phyloP scores from a whole-genome alignment of 805 yeast species.

The Candida sithepensis region DNA sequence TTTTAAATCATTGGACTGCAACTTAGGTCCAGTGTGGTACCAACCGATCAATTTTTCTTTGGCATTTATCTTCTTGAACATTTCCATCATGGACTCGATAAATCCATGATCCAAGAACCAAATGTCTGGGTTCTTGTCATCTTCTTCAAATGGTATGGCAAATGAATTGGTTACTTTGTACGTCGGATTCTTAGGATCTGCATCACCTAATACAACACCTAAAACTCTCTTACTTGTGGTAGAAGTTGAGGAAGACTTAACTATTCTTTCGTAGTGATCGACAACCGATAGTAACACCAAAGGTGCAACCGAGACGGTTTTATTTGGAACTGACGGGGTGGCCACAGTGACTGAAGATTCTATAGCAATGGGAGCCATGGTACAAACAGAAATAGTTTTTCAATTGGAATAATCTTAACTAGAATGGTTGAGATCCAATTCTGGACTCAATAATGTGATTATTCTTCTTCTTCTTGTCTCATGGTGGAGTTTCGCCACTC shows the following conservation, averaged over 20 bases:
- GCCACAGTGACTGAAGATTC: neutral
- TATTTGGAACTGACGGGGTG: slow-evolving; percentile 9
- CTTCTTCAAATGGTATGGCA: slow-evolving; percentile 98
- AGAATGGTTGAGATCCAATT: too few species aligned
- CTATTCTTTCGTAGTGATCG: slow-evolving; percentile 89
- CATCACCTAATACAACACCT: slow-evolving; percentile 91
- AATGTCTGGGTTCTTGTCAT: slow-evolving; percentile 82
- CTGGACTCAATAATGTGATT: too few species aligned
- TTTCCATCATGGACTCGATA: slow-evolving; percentile 93
- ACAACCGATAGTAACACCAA: slow-evolving; percentile 89
- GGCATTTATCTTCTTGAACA: slow-evolving; percentile 97
- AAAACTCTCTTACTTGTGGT: slow-evolving; percentile 70
- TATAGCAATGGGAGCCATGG: slow-evolving; percentile 2
- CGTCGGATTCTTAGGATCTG: slow-evolving; percentile 38
- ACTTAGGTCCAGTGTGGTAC: slow-evolving; percentile 97
- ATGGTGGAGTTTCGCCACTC: too few species aligned
- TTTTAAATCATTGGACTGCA: slow-evolving; percentile 81
- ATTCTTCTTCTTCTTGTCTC: too few species aligned
- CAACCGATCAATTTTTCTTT: slow-evolving; percentile 96
- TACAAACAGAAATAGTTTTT: neutral
- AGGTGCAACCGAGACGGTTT: slow-evolving; percentile 87
- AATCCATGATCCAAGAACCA: slow-evolving; percentile 98
- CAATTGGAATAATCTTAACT: neutral
- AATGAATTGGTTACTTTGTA: slow-evolving; percentile 86
- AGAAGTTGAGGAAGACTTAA: slow-evolving; percentile 31